Percentiles rank a stretch among this genome's conserved stretches.
phyloP scores from a whole-genome alignment of 2,329 filamentous ascomycete genomes.

The Fusarium sp. region DNA sequence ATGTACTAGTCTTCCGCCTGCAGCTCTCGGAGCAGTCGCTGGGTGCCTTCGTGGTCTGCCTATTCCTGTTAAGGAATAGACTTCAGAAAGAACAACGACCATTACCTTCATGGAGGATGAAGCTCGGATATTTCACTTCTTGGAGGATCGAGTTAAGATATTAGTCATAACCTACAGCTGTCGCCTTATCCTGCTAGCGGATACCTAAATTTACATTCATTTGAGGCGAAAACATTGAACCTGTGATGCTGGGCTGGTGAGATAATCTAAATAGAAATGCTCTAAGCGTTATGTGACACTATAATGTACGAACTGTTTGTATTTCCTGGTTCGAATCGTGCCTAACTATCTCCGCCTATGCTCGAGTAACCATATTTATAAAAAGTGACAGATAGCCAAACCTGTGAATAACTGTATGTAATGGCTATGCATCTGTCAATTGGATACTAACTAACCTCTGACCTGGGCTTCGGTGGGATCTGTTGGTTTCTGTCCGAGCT shows the following conservation, averaged over 20 bases:
- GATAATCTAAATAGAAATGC: too few relatives aligned
- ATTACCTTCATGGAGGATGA: background rate
- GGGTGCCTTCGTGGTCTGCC: background rate
- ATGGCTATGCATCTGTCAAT: too few relatives aligned
- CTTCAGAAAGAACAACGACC: rapidly evolving
- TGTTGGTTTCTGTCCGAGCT: too few relatives aligned
- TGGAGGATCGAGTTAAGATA: background rate
- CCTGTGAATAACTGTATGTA: too few relatives aligned
- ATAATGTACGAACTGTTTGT: too few relatives aligned
- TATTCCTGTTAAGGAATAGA: background rate
- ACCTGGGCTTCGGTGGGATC: too few relatives aligned
- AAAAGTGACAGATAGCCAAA: too few relatives aligned
- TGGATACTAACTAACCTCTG: too few relatives aligned
- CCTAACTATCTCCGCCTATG: too few relatives aligned
- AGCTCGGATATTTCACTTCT: background rate
- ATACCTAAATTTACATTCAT: background rate
- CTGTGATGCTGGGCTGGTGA: background rate
- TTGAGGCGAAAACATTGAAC: background rate
- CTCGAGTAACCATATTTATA: too few relatives aligned
- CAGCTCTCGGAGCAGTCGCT: rapidly evolving
- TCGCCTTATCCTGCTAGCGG: conserved; percentile 3
- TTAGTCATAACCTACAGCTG: background rate
- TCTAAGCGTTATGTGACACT: too few relatives aligned
- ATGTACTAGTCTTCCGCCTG: rapidly evolving
- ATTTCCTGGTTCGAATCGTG: too few relatives aligned